Evolutionary conservation across 257 asterid genomes (phyloP), one percentile per base, ranked within the genome.

Genomic region (Solanum clarkiae): DNA sequence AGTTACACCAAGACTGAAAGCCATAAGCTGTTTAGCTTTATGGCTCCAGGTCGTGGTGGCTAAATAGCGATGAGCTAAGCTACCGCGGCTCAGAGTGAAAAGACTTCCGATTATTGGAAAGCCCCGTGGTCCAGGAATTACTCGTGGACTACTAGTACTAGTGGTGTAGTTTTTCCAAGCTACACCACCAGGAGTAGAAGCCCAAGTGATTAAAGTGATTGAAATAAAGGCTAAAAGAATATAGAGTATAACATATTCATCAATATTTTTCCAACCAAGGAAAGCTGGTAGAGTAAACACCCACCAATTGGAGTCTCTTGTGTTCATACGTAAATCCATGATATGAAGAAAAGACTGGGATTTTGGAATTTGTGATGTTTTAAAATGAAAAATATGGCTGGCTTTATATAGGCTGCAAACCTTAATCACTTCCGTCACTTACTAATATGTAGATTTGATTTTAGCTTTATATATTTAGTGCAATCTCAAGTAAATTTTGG

Each of bases 21-120:
- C 94, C 94, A 92, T 90, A 59, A 92, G 89, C 53, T 89, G 84
- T 14, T 63, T 85, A 2, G 92, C 90, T 10, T 82, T 84, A 1
- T 32, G 81, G 81, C 57, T 84, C 4, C 87, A 82, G 81, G 95
- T 92, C 93, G 88, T 86, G 88, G 87, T 57, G 0, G 92, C 90
- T 0, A 93, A 90, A 11, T 91, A 85, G 20, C 91, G 93, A 75
- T 93, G 97, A 72, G 97, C 92, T 87, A 93, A 85, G 89, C 97
- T 44, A 65, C 1, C 94, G 40, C 68, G 91, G 85, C 93, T 92
- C 87, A 93, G 51, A 84, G 70, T 83, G 89, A 91, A 86, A 62
- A 93, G 84, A 90, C 94, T 91, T 12, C 97, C 97, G 11, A 93
- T 80, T 4, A 92, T 56, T 16, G 97, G 95, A 6, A 92, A 88